phyloP scores from a whole-genome alignment of 805 yeast species.

The Pichia membranifaciens region DNA sequence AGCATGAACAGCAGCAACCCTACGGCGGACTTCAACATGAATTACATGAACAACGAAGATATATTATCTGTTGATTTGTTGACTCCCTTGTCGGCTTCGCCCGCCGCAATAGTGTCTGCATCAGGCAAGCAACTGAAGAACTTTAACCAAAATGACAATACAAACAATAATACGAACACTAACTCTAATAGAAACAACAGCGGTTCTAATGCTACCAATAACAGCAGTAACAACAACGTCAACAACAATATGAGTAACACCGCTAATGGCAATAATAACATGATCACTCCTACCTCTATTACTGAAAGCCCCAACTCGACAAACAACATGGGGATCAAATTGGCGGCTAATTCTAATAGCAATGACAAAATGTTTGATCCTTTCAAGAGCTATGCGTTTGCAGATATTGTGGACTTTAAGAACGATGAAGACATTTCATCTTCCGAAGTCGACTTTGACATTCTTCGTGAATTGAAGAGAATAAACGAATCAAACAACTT shows the following conservation, averaged over 20 bases:
- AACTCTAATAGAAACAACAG: not conserved
- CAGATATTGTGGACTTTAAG: conserved; percentile 24
- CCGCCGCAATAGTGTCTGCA: not conserved
- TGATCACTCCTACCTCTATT: conserved; percentile 24
- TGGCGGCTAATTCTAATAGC: conserved; percentile 2
- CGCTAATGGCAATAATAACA: not conserved
- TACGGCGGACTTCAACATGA: not conserved
- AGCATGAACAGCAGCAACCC: not conserved
- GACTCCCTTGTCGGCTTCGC: conserved; percentile 18
- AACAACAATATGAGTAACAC: not conserved
- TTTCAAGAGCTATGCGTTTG: conserved; percentile 17
- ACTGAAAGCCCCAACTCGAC: conserved; percentile 9
- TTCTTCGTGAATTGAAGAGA: conserved; percentile 17
- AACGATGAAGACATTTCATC: conserved; percentile 21
- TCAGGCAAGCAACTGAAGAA: not conserved
- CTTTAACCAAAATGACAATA: conserved; percentile 1
- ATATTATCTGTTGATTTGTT: conserved; percentile 17
- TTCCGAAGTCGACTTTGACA: conserved; percentile 20
- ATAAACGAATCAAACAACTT: not conserved
- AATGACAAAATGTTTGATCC: conserved; percentile 1
- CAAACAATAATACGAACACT: not conserved
- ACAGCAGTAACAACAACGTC: conserved; percentile 1
- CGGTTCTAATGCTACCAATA: not conserved
- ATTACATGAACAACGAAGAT: conserved; percentile 13
- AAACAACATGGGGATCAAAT: conserved; percentile 1